Evolutionary conservation across 2,329 filamentous ascomycete genomes (phyloP).

Genomic region (Nannizziopsis arthrosporioides): DNA sequence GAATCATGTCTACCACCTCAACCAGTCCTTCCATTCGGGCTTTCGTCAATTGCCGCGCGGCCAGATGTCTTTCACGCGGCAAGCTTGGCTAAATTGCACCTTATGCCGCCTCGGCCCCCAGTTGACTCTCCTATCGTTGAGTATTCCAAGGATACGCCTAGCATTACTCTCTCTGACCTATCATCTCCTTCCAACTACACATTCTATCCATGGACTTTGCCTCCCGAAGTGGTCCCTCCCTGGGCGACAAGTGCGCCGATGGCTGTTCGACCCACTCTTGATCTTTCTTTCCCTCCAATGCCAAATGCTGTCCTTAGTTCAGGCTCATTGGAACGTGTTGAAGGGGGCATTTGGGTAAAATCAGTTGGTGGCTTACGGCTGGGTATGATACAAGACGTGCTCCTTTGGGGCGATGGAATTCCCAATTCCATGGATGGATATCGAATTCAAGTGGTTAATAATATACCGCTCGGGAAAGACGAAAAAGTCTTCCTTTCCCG

Average conservation of each 20-base stretch:
- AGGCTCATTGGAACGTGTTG: conserved; percentile 44
- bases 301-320: conserved; percentile 38
- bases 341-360: conserved; percentile 49
- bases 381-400: conserved; percentile 39
- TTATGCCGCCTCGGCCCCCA: conserved; percentile 50
- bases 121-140: conserved; percentile 47
- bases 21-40: conserved; percentile 50
- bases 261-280: conserved; percentile 58
- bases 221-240: conserved; percentile 57
- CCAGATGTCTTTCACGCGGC: conserved; percentile 80
- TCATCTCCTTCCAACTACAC: conserved; percentile 63
- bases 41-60: conserved; percentile 69
- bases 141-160: conserved; percentile 44
- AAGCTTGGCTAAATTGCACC: conserved; percentile 67
- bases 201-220: conserved; percentile 88
- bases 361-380: conserved; percentile 48
- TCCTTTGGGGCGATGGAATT: conserved; percentile 20
- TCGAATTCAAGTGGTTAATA: conserved; percentile 65
- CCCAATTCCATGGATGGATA: conserved; percentile 26
- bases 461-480: conserved; percentile 69
- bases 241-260: conserved; percentile 70
- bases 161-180: conserved; percentile 43
- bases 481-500: conserved; percentile 75
- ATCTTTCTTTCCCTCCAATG: conserved; percentile 52
- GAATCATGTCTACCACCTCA: conserved; percentile 58